phyloP scores from a whole-genome alignment of 345 rosid species.

The Moricandia arvensis region DNA sequence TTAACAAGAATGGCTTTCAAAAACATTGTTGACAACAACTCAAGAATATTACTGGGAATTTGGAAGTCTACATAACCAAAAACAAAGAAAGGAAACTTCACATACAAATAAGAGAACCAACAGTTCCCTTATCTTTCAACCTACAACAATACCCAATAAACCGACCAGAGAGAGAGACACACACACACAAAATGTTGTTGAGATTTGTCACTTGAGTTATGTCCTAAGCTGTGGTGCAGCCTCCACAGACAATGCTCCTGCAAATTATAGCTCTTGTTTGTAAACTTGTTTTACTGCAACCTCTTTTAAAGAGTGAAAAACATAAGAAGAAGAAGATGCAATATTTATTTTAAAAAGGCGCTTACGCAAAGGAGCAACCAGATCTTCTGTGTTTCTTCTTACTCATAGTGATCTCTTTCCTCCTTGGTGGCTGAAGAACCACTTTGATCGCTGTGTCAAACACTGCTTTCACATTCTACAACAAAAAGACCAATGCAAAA shows the following conservation, averaged over 20 bases:
- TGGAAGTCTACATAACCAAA: slow-evolving; percentile 10
- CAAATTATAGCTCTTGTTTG: no score
- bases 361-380: slow-evolving; percentile 79
- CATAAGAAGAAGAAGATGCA: background rate
- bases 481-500: slow-evolving; percentile 9
- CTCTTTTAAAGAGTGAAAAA: background rate
- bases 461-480: slow-evolving; percentile 89
- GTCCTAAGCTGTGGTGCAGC: slow-evolving; percentile 52
- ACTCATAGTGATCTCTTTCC: slow-evolving; percentile 66
- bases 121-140: slow-evolving; percentile 25
- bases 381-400: slow-evolving; percentile 62
- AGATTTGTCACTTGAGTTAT: background rate
- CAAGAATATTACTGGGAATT: background rate
- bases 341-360: slow-evolving; percentile 10
- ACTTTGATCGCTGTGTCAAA: slow-evolving; percentile 95
- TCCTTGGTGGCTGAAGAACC: slow-evolving; percentile 94
- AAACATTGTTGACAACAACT: slow-evolving; percentile 8
- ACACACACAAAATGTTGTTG: background rate
- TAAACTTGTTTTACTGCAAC: background rate
- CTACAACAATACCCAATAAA: slow-evolving; percentile 13
- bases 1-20: background rate
- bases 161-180: slow-evolving; percentile 5
- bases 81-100: background rate
- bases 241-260: slow-evolving; percentile 81
- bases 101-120: slow-evolving; percentile 36